Evolutionary conservation across 2,329 filamentous ascomycete species (phyloP).

Genomic region (Pyrenophora seminiperda): DNA sequence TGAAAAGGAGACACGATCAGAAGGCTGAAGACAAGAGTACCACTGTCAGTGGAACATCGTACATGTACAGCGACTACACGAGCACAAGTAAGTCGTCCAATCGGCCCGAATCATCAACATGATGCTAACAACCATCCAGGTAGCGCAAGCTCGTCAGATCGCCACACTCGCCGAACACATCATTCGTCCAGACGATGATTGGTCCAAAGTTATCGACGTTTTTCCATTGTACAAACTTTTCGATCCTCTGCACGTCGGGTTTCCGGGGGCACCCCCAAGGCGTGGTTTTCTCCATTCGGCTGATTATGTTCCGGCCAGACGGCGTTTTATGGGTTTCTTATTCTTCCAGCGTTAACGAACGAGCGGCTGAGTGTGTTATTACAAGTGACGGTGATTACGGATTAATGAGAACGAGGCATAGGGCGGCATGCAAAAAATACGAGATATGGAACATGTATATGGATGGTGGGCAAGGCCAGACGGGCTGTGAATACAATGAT

Average conservation of each 20-base stretch:
- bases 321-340: too few species aligned
- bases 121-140: conserved; percentile 41
- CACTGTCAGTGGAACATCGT: conserved; percentile 46
- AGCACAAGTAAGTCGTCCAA: conserved; percentile 52
- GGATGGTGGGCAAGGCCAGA: background rate
- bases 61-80: conserved; percentile 55
- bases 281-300: too few species aligned
- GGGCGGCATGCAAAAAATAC: too few species aligned
- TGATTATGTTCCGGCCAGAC: too few species aligned
- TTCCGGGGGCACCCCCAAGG: too few species aligned
- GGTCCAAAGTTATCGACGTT: background rate
- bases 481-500: too few species aligned
- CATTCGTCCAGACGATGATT: conserved; percentile 40
- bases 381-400: too few species aligned
- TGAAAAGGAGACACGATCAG: conserved; percentile 51
- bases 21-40: conserved; percentile 52
- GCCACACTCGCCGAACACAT: conserved; percentile 48
- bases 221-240: conserved; percentile 1
- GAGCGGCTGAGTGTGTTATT: too few species aligned
- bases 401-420: too few species aligned
- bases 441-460: background rate
- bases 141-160: conserved; percentile 52
- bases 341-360: too few species aligned
- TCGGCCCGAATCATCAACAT: background rate
- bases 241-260: too few species aligned